A percentile compares a stretch with the other conserved stretches of the same genome.
These are phyloP conservation scores for Cytospora mali DNA, from an alignment of 2,329 filamentous ascomycete species.

Conservation along the genomic window DNA sequence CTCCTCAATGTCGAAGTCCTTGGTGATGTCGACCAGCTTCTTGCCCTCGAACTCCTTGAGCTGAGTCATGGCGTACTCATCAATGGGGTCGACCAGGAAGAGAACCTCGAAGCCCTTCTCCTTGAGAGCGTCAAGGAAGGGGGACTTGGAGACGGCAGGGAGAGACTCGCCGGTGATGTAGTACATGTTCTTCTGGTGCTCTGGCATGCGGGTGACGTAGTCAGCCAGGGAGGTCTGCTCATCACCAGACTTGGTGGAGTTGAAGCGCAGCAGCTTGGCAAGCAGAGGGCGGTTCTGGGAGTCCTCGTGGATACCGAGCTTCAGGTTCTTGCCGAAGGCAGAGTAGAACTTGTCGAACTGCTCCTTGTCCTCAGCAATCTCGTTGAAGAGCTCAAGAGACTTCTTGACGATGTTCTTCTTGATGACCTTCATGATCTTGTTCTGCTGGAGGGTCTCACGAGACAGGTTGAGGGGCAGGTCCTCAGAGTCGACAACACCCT, in stretches of 20 bases:
- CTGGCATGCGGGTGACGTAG: conserved; percentile 98
- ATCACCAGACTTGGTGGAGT: conserved; percentile 98
- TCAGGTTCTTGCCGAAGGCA: conserved; percentile 99
- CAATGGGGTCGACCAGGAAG: conserved; percentile 98
- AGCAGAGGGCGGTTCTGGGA: conserved; percentile 91
- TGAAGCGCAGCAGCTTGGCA: conserved; percentile 98
- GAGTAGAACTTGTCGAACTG: conserved; percentile 99
- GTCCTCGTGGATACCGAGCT: conserved; percentile 99
- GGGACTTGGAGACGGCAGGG: conserved; percentile 97
- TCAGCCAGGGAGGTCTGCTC: conserved; percentile 92
- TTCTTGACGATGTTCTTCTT: conserved; percentile 99
- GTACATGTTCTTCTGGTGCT: conserved; percentile 99
- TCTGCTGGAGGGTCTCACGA: conserved; percentile 99
- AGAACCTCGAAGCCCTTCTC: conserved; percentile 99
- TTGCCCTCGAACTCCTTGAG: conserved; percentile 99
- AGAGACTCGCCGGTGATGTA: conserved; percentile 99
- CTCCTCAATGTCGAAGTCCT: conserved; percentile 99
- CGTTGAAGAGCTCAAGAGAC: conserved; percentile 97
- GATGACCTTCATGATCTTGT: conserved; percentile 99
- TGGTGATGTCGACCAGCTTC: conserved; percentile 99
- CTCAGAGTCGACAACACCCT: conserved; percentile 99
- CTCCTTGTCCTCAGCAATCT: conserved; percentile 99
- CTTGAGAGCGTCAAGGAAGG: conserved; percentile 98
- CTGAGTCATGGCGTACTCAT: conserved; percentile 99
- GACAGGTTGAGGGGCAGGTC: conserved; percentile 99